These are phyloP conservation scores for Crassisporium funariophilum DNA, from an alignment of 768 basidiomycete species.

Conservation along the genomic window DNA sequence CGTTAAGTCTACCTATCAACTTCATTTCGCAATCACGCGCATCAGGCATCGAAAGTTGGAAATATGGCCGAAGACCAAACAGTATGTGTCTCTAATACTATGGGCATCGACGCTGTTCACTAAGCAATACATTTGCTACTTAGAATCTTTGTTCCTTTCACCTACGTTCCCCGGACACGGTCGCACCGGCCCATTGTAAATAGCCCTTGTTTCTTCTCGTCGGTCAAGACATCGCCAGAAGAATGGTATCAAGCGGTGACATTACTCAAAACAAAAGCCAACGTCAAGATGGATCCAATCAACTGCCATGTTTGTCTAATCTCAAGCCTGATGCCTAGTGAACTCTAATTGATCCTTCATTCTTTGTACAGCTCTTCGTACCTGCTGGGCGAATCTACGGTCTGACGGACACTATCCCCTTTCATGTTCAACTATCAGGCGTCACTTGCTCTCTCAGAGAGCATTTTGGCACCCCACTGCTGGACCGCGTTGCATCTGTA, in stretches of 20 bases:
- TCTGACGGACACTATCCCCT: constrained; percentile 57
- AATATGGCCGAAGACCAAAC: constrained; percentile 48
- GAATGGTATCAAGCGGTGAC: constrained; percentile 61
- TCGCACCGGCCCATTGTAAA: constrained; percentile 55
- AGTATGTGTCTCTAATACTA: constrained; percentile 34
- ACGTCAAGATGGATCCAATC: constrained; percentile 38
- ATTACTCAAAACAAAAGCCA: constrained; percentile 39
- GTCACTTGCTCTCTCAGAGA: constrained; percentile 45
- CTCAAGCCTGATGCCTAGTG: constrained; percentile 1
- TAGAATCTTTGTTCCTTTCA: constrained; percentile 52
- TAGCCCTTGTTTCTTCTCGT: constrained; percentile 51
- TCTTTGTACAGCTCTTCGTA: constrained; percentile 52
- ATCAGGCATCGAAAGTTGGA: constrained; percentile 39
- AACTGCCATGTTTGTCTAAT: constrained; percentile 50
- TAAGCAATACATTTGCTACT: constrained; percentile 6
- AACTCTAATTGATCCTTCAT: constrained; percentile 2
- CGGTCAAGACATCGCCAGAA: constrained; percentile 63
- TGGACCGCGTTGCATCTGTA: constrained; percentile 24
- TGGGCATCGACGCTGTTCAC: not conserved
- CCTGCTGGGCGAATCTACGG: constrained; percentile 58
- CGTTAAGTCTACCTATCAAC: constrained; percentile 44
- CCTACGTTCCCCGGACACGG: constrained; percentile 56
- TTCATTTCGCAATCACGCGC: constrained; percentile 45
- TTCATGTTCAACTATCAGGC: constrained; percentile 64
- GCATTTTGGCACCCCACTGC: constrained; percentile 37